Evolutionary conservation across 169 alveolate genomes (phyloP).

Genomic region (Perkinsus marinus): DNA sequence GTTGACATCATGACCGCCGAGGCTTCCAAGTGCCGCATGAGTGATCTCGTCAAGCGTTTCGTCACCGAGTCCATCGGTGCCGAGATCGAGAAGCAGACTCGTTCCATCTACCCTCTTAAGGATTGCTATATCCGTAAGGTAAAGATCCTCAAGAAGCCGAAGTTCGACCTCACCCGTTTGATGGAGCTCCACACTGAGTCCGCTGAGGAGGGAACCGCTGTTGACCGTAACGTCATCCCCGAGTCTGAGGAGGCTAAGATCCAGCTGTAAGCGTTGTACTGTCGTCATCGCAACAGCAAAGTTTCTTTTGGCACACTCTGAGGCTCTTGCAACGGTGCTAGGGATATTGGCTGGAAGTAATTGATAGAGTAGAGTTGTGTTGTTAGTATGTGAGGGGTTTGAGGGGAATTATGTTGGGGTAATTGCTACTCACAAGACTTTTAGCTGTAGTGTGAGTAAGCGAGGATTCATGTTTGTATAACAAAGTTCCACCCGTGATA

Average conservation of each 20-base stretch:
- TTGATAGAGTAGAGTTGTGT: neutral
- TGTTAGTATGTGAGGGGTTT: too few relatives aligned
- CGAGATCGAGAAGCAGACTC: constrained; percentile 87
- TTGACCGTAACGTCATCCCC: neutral
- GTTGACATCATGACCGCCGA: constrained; percentile 83
- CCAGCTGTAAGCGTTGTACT: neutral
- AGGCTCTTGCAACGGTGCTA: neutral
- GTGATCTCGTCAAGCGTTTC: constrained; percentile 77
- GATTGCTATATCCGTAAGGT: constrained; percentile 87
- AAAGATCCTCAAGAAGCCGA: constrained; percentile 91
- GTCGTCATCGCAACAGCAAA: neutral
- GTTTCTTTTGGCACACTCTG: neutral
- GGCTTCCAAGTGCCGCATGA: constrained; percentile 77
- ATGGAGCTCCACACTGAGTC: neutral
- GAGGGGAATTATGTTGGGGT: too few relatives aligned
- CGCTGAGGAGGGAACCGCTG: neutral
- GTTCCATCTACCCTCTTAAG: constrained; percentile 88
- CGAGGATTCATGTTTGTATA: too few relatives aligned
- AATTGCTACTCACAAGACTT: too few relatives aligned
- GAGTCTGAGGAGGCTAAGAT: neutral
- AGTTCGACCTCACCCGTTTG: constrained; percentile 65
- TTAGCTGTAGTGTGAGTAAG: too few relatives aligned
- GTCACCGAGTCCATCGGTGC: constrained; percentile 88
- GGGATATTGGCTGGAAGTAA: neutral
- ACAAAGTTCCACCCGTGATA: too few relatives aligned